Evolutionary conservation across 768 basidiomycete genomes (phyloP), one percentile per base, ranked within the genome.

Genomic region (Crassisporium funariophilum): DNA sequence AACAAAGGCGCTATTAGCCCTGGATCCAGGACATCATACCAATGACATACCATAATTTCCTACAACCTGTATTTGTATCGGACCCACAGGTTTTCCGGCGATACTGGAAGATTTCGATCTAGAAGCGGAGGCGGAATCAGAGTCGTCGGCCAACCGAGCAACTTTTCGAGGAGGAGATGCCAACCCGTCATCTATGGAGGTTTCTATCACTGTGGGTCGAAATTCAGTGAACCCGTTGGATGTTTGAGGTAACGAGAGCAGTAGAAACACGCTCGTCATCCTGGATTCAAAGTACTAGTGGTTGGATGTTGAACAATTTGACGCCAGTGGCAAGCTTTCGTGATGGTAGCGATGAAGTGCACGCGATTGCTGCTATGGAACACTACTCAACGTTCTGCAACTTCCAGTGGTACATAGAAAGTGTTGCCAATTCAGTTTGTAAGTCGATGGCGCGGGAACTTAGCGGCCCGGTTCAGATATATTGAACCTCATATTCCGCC

Each of bases 101-200:
- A 25, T 31, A 10, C 19, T 58, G 15, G 35, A 10, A 5, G 64
- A 60, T 54, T 63, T 69, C 31, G 72, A 74, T 61, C 87, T 81
- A 65, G 75, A 81, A 56, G 83, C 79, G 63, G 83, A 81, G 54
- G 77, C 78, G 56, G 83, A 76, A 69, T 88, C 85, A 66, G 78
- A 81, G 73, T 86, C 83, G 57, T 70, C 69, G 52, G 77, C 77
- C 66, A 85, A 70, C 52, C 85, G 83, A 51, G 83, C 76, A 47
- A 79, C 79, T 73, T 90, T 89, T 66, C 76, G 78, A 53, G 79
- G 78, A 70, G 77, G 81, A 66, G 79, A 79, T 62, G 71, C 77
- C 60, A 72, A 76, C 67, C 74, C 75, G 47, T 74, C 71, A 48
- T 72, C 59, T 17, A 50, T 15, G 21, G 34, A 64, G n/a, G 62